phyloP scores from a whole-genome alignment of 441 rosid species.

The Croton laevigatus region DNA sequence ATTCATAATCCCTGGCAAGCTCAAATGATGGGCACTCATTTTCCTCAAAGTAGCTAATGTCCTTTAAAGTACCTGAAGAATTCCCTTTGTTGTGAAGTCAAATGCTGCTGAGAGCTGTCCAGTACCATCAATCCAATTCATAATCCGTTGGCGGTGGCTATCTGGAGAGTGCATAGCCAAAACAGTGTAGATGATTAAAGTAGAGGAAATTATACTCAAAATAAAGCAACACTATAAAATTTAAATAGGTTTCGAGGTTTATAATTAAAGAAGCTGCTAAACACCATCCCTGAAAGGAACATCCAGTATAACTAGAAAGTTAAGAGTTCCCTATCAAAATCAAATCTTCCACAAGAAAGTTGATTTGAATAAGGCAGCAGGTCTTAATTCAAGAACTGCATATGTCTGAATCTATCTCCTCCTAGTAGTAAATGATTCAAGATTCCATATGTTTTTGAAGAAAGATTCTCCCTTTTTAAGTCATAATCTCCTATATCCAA shows the following conservation, averaged over 20 bases:
- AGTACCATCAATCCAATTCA: conserved; percentile 79
- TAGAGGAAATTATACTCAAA: neutral
- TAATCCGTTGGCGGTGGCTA: conserved; percentile 75
- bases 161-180: conserved; percentile 41
- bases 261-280: neutral
- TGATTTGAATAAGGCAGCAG: neutral
- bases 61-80: conserved; percentile 63
- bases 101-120: conserved; percentile 83
- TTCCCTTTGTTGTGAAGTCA: conserved; percentile 94
- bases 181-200: neutral
- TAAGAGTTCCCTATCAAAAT: neutral
- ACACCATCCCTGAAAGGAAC: neutral
- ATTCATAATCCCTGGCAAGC: neutral
- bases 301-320: neutral
- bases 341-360: neutral
- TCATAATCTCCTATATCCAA: neutral
- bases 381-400: neutral
- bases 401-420: neutral
- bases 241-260: neutral
- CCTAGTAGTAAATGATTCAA: neutral
- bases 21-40: neutral
- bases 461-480: neutral
- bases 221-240: conserved; percentile 7
- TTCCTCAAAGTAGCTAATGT: neutral
- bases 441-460: too few relatives aligned